A percentile compares a stretch with the other conserved stretches of the same genome.
Conservation (phyloP, 495 filamentous ascomycete genomes). For the Hyaloscypha finlandica region DNA sequence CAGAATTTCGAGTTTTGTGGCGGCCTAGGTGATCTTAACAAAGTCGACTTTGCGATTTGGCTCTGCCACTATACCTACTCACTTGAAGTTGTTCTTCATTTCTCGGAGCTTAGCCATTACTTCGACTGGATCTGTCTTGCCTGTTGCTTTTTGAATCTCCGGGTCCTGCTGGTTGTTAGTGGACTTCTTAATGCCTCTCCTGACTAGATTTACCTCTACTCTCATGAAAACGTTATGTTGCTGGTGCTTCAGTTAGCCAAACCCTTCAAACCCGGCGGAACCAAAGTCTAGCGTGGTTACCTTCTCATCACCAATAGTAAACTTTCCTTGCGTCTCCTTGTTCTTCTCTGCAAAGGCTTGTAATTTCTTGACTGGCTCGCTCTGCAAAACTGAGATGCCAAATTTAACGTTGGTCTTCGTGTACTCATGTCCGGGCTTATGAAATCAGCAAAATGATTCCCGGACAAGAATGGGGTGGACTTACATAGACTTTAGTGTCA, state of each 20-base stretch:
- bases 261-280: background rate
- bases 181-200: background rate
- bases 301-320: constrained; percentile 98
- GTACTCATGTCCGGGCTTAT: constrained; percentile 91
- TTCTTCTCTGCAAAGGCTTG: constrained; percentile 75
- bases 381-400: constrained; percentile 68
- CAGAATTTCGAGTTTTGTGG: constrained; percentile 20
- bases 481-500: constrained; percentile 90
- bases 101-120: constrained; percentile 86
- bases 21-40: background rate
- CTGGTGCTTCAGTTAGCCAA: constrained; percentile 42
- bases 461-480: constrained; percentile 32
- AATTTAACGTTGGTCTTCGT: constrained; percentile 94
- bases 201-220: constrained; percentile 60
- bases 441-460: constrained; percentile 12
- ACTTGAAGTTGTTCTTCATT: constrained; percentile 89
- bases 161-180: constrained; percentile 61
- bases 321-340: constrained; percentile 89
- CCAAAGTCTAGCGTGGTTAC: constrained; percentile 40
- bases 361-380: constrained; percentile 75
- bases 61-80: constrained; percentile 37
- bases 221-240: constrained; percentile 97
- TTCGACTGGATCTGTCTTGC: constrained; percentile 77
- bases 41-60: background rate
- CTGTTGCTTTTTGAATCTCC: constrained; percentile 79